phyloP scores from a whole-genome alignment of 305 asterid species.

The Fraxinus ornus region DNA sequence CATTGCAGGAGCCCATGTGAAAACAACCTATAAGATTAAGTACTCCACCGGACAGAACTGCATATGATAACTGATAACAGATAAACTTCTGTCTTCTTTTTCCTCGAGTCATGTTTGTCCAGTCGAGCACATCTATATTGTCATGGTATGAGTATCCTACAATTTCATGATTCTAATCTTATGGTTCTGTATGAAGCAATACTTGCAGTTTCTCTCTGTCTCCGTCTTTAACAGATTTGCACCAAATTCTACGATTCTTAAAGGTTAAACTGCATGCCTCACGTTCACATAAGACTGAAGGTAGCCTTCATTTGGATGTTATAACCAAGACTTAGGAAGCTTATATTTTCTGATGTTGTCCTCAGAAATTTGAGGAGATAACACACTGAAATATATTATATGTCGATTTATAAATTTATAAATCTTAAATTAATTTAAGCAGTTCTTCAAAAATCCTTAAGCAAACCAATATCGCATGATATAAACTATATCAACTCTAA shows the following conservation, averaged over 20 bases:
- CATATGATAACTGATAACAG: not conserved
- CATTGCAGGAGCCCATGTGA: slow-evolving; percentile 48
- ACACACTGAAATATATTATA: not conserved
- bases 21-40: not conserved
- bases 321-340: not conserved
- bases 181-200: not conserved
- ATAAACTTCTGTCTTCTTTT: not conserved
- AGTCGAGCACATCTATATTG: not conserved
- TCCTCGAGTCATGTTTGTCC: not conserved
- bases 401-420: too few species aligned
- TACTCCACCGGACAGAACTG: too few species aligned
- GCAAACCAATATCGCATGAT: too few species aligned
- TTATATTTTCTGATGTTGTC: not conserved
- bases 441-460: too few species aligned
- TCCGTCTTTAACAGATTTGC: not conserved
- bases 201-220: not conserved
- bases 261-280: not conserved
- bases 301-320: not conserved
- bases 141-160: not conserved
- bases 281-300: not conserved
- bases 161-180: not conserved
- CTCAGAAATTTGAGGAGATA: too few species aligned
- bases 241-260: not conserved
- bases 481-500: too few species aligned
- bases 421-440: too few species aligned